Conservation (phyloP, 1,139 yeast species). For the Blastobotrys proliferans region DNA sequence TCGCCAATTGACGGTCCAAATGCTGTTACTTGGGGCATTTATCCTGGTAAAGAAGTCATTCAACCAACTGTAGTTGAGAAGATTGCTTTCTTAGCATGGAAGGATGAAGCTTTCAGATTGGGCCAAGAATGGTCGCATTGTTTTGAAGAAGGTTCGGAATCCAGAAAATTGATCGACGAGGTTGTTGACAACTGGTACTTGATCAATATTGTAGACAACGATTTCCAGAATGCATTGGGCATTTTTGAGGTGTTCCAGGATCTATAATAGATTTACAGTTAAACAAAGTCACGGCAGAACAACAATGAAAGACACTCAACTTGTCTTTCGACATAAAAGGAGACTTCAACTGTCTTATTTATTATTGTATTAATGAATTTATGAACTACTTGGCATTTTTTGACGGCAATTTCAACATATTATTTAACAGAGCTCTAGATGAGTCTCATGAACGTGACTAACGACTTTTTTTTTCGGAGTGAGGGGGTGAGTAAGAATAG, state of each 20-base stretch:
- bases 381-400: too few relatives aligned
- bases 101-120: conserved; percentile 86
- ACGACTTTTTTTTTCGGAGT: too few relatives aligned
- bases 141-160: conserved; percentile 35
- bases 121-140: conserved; percentile 72
- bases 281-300: not conserved
- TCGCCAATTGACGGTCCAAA: conserved; percentile 75
- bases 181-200: conserved; percentile 63
- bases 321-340: not conserved
- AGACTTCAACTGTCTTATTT: not conserved
- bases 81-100: conserved; percentile 90
- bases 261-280: conserved; percentile 5
- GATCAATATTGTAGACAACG: conserved; percentile 89
- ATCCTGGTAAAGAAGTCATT: conserved; percentile 85
- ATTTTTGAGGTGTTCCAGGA: conserved; percentile 34
- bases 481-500: not conserved
- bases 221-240: conserved; percentile 43
- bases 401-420: too few relatives aligned
- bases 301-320: conserved; percentile 1
- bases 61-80: conserved; percentile 94
- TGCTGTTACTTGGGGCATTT: conserved; percentile 98
- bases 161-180: conserved; percentile 43
- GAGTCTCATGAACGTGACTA: too few relatives aligned
- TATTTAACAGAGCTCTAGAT: too few relatives aligned
- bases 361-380: conserved; percentile 1